A percentile compares a stretch with the other conserved stretches of the same genome.
phyloP scores from a whole-genome alignment of 768 basidiomycete genomes.

The Mycena rosella region DNA sequence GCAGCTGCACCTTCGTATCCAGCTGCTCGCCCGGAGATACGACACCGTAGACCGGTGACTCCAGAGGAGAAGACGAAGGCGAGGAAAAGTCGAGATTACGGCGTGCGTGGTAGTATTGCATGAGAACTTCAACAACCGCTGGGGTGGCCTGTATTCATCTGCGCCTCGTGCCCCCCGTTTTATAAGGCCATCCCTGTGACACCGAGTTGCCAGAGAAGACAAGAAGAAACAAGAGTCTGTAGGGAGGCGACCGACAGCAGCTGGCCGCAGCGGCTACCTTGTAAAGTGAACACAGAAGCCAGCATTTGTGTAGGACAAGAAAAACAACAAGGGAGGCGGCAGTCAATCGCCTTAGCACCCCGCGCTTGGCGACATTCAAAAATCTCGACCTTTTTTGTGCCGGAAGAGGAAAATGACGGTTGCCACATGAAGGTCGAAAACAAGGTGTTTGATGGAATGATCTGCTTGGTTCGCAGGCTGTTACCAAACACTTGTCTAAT shows the following conservation, averaged over 20 bases:
- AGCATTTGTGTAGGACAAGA: conserved; percentile 22
- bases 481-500: conserved; percentile 16
- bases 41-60: conserved; percentile 29
- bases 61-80: conserved; percentile 32
- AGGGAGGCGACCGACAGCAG: conserved; percentile 16
- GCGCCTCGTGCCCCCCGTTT: background rate
- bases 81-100: conserved; percentile 24
- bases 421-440: conserved; percentile 16
- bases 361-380: background rate
- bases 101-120: conserved; percentile 31
- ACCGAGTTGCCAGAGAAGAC: conserved; percentile 3
- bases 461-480: background rate
- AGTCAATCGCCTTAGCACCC: conserved; percentile 30
- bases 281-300: conserved; percentile 22
- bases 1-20: conserved; percentile 45
- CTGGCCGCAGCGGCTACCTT: conserved; percentile 21
- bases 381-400: conserved; percentile 16
- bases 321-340: conserved; percentile 15
- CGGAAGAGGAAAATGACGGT: conserved; percentile 12
- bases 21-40: conserved; percentile 23
- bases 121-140: conserved; percentile 21
- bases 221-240: conserved; percentile 26
- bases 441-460: conserved; percentile 27
- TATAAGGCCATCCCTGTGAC: conserved; percentile 21
- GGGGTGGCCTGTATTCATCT: conserved; percentile 15